phyloP scores from a whole-genome alignment of 2,329 filamentous ascomycete species.

The Cordyceps tenuipes region DNA sequence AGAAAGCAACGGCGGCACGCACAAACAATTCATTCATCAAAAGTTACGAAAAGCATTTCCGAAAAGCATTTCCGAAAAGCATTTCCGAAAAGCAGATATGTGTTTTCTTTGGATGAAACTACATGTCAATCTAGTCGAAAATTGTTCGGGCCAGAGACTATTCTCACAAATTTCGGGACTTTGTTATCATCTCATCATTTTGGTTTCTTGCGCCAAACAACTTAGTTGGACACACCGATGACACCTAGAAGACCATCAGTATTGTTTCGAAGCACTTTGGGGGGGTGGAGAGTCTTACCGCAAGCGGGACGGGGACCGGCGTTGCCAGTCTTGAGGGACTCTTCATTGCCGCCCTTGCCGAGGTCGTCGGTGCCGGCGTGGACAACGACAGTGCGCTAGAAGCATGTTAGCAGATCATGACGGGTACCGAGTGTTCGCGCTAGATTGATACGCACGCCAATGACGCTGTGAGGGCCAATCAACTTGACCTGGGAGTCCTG shows the following conservation, averaged over 20 bases:
- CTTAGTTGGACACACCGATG: conserved; percentile 75
- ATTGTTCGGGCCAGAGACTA: neutral
- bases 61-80: neutral
- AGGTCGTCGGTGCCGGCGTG: conserved; percentile 96
- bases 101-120: neutral
- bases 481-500: conserved; percentile 84
- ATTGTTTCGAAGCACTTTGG: neutral
- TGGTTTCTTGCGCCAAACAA: neutral
- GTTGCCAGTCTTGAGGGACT: conserved; percentile 98
- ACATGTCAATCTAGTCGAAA: neutral
- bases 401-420: neutral
- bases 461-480: conserved; percentile 89
- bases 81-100: neutral
- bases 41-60: neutral
- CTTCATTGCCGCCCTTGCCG: conserved; percentile 81
- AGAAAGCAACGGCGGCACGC: no score
- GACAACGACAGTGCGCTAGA: conserved; percentile 83
- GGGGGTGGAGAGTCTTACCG: conserved; percentile 47
- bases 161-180: neutral
- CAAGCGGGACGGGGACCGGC: conserved; percentile 89
- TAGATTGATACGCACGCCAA: conserved; percentile 61
- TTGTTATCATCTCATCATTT: neutral
- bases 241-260: conserved; percentile 48
- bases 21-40: neutral
- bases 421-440: neutral